A percentile compares a stretch with the other conserved stretches of the same genome.
Evolutionary conservation across 257 asterid species (phyloP).

Genomic region (Solanum piurae): DNA sequence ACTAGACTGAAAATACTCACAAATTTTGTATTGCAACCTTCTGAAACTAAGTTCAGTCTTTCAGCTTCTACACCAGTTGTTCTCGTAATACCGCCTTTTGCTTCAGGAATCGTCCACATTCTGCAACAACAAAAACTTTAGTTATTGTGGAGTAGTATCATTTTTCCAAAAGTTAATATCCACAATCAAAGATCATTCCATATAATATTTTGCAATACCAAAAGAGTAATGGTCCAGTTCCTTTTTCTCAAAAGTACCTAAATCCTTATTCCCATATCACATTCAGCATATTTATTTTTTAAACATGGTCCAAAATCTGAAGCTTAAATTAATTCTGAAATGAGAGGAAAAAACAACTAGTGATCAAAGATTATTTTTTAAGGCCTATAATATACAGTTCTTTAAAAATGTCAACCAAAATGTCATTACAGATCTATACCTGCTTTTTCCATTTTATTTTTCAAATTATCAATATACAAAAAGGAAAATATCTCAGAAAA

Average conservation of each 20-base stretch:
- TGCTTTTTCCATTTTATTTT: constrained; percentile 1
- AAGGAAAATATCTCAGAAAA: background rate
- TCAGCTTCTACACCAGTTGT: constrained; percentile 59
- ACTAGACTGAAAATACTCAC: constrained; percentile 36
- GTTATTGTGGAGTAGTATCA: background rate
- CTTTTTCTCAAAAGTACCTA: background rate
- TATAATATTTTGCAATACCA: background rate
- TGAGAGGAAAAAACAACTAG: background rate
- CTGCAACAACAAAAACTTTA: constrained; percentile 21
- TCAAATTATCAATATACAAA: background rate
- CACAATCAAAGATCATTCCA: background rate
- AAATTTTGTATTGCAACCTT: constrained; percentile 54
- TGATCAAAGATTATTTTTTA: background rate
- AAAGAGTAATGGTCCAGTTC: background rate
- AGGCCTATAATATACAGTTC: background rate
- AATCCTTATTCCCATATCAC: background rate
- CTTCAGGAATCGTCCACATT: constrained; percentile 51
- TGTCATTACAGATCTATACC: constrained; percentile 25
- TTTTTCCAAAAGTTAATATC: background rate
- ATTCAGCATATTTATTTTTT: background rate
- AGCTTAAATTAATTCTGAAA: background rate
- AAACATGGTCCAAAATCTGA: background rate
- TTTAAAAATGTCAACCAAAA: background rate
- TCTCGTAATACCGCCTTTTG: constrained; percentile 44
- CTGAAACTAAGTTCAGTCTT: constrained; percentile 58